Base-by-base conservation (phyloP, 768 basidiomycete genomes). In the Boletus rubroflammeus region DNA sequence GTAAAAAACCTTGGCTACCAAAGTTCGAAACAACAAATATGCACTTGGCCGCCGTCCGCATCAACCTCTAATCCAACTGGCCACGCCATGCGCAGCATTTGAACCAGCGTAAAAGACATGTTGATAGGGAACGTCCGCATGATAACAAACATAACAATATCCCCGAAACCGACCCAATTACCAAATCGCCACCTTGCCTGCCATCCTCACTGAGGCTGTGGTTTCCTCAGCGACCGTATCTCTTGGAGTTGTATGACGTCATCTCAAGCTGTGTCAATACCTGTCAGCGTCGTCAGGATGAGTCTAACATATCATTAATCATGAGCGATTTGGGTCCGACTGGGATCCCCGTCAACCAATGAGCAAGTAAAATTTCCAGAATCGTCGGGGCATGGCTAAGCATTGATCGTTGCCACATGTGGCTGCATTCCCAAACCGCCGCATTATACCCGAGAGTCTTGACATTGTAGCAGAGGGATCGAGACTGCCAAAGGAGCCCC, bases 241-340 rank as follows among this genome's bases (percentile, higher is more conserved):
- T 41, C n/a, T n/a, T n/a, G n/a, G n/a, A n/a, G n/a, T n/a, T 35
- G 6, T 25, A 21, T 57, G 47, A 56, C 47, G 47, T 58, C 58
- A 54, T 21, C 36, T 47, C 3, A 6, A 39, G 19, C 45, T 28
- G n/a, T 28, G 21, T 44, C 14, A 7, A 11, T 23, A 8, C 25
- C 3, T 25, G 15, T 17, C 47, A 35, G 15, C 19, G 23, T 34
- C 46, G 21, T 21, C 31, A 32, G 32, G 34, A 49, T 34, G 53
- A 35, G 13, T 46, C 32, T 17, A 35, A 38, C 21, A 51, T 28
- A n/a, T 44, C 6, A 43, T 25, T 26, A 31, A 21, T 38, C 29
- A 25, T 23, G 7, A 15, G 32, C 42, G 15, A 42, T 21, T 28
- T 32, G n/a, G 7, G 3, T 14, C 46, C 46, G 31, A 41, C 26